Percentiles rank a stretch among this genome's conserved stretches.
These are phyloP conservation scores for Anthostomella pinea DNA, from an alignment of 2,329 filamentous ascomycete species.

Conservation along the genomic window DNA sequence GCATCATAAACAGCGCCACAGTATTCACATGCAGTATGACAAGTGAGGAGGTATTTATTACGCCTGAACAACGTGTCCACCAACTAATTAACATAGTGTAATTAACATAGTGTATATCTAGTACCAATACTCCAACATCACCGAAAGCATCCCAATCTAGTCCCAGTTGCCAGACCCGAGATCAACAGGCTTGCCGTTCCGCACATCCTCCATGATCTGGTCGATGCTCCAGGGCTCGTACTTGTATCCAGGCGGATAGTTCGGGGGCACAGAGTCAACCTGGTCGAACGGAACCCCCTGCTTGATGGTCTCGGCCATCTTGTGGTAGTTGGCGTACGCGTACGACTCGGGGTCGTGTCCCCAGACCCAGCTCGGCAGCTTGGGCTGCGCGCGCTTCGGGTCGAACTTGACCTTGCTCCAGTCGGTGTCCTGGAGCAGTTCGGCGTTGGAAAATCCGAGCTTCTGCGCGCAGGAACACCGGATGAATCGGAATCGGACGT, in stretches of 20 bases:
- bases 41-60: too few species aligned
- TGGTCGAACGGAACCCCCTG: constrained; percentile 29
- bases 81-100: too few species aligned
- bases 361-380: constrained; percentile 37
- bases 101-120: too few species aligned
- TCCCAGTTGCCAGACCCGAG: constrained; percentile 34
- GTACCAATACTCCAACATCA: neutral
- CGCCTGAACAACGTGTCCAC: too few species aligned
- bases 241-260: constrained; percentile 34
- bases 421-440: constrained; percentile 36
- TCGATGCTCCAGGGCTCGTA: constrained; percentile 42
- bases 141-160: constrained; percentile 6
- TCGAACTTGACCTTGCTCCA: constrained; percentile 32
- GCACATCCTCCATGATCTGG: constrained; percentile 37
- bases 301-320: constrained; percentile 31
- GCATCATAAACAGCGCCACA: too few species aligned
- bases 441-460: constrained; percentile 36
- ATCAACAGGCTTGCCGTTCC: constrained; percentile 31
- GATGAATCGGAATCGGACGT: constrained; percentile 37
- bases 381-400: constrained; percentile 34
- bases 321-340: constrained; percentile 34
- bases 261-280: constrained; percentile 30
- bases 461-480: constrained; percentile 37
- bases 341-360: constrained; percentile 37
- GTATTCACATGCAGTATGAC: too few species aligned